Evolutionary conservation across 2,329 filamentous ascomycete genomes (phyloP).

Genomic region (Ilyonectria robusta): DNA sequence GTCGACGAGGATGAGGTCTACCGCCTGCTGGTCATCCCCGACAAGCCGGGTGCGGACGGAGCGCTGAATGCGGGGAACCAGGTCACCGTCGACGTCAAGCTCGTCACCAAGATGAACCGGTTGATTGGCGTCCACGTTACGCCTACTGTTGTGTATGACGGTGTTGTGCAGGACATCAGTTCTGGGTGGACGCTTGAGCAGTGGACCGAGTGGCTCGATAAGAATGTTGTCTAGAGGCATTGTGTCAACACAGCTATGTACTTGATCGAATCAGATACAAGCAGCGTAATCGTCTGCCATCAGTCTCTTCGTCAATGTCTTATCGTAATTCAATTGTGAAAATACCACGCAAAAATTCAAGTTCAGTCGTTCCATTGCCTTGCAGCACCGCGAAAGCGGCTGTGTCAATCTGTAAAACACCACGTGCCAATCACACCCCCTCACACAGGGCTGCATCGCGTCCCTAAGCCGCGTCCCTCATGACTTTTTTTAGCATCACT

Average conservation of each 20-base stretch:
- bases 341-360: not conserved
- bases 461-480: constrained; percentile 1
- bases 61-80: constrained; percentile 83
- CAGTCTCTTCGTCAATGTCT: not conserved
- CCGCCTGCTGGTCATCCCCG: constrained; percentile 76
- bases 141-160: constrained; percentile 91
- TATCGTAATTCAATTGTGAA: not conserved
- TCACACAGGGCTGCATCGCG: constrained; percentile 9
- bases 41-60: constrained; percentile 77
- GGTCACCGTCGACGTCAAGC: constrained; percentile 88
- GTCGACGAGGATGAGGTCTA: constrained; percentile 80
- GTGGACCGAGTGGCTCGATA: constrained; percentile 87
- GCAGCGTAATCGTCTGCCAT: not conserved
- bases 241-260: not conserved
- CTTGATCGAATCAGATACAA: not conserved
- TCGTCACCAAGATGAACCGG: constrained; percentile 84
- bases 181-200: constrained; percentile 84
- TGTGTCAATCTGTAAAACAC: not conserved
- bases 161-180: constrained; percentile 84
- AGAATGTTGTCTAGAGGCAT: constrained; percentile 61
- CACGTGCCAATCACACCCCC: not conserved
- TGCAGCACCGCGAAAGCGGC: not conserved
- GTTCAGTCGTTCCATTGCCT: not conserved
- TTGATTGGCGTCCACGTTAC: constrained; percentile 90
- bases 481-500: constrained; percentile 28